Base-by-base conservation (phyloP, 2,329 filamentous ascomycete species). In the Botrytis fabae region DNA sequence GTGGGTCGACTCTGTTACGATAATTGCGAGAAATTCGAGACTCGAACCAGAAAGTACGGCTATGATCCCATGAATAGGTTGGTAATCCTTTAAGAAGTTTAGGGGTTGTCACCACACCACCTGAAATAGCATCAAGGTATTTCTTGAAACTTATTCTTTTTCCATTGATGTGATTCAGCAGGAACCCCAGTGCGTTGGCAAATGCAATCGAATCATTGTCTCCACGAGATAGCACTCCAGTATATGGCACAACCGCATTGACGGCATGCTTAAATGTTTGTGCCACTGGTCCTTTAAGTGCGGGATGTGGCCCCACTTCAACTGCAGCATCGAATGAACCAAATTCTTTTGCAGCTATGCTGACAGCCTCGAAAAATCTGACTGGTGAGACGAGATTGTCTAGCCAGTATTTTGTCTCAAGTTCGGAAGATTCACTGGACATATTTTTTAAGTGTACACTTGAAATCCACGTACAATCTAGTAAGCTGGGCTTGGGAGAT, bases 1-100 rank as follows among this genome's bases (percentile, higher is more conserved):
- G 82, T 2, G 83, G 82, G 65, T 83, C 82, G 38, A 82, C 79
- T 32, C 85, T 81, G 71, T 84, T 83, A 0, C 86, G 83, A 70
- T 84, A 83, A 25, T 83, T 81, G 22, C 80, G 77, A 25, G 84
- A 85, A 4, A 85, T 78, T 61, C 85, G 83, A 2, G 85, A 85
- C 74, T 89, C 86, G 72, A 84, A 82, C 86, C 87, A 89, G 77
- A 86, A 87, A 0, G 77, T 79, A 38, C 82, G 84, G n/a, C 80
- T 78, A 72, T 88, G 86, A 38, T 88, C 86, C 85, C 86, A 89
- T 1, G 84, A 82, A 73, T 89, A 89, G 0, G 82, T 80, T 2
- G 87, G 87, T 16, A 89, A 77, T 71, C 86, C 82, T 1, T 80
- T 76, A 4, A 88, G 25, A 28, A 70, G n/a, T 12, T 38, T 66